These are phyloP conservation scores for Bonia amplexicaulis DNA, from an alignment of 176 grass and related monocot genomes.

Conservation along the genomic window DNA sequence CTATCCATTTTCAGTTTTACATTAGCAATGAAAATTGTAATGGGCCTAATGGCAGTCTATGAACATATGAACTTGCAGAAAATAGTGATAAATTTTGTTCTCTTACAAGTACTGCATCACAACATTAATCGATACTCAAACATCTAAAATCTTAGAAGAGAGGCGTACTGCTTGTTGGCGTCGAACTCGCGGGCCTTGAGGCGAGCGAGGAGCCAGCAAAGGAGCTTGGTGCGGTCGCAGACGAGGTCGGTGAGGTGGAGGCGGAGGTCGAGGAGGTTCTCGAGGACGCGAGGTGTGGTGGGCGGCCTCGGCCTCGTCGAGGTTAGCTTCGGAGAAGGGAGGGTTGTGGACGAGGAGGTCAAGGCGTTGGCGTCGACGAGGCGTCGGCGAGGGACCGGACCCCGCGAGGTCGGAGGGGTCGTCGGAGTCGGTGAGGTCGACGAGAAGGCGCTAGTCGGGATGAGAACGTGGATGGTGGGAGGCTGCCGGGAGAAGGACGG, in stretches of 20 bases:
- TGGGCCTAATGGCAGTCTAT: not conserved
- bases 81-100: not conserved
- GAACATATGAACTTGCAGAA: not conserved
- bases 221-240: constrained; percentile 77
- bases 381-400: constrained; percentile 67
- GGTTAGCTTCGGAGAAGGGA: constrained; percentile 74
- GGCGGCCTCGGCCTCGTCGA: constrained; percentile 70
- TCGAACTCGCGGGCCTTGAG: constrained; percentile 34
- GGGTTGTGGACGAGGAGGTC: constrained; percentile 81
- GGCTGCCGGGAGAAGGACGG: too few relatives aligned
- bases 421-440: too few relatives aligned
- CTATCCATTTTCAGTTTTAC: not conserved
- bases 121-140: not conserved
- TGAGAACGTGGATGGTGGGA: too few relatives aligned
- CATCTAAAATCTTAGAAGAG: not conserved
- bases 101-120: not conserved
- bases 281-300: constrained; percentile 78
- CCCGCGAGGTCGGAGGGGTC: too few relatives aligned
- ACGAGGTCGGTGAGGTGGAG: constrained; percentile 70
- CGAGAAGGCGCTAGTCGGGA: too few relatives aligned
- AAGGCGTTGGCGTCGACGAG: constrained; percentile 76
- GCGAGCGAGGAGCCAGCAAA: constrained; percentile 75
- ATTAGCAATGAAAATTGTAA: not conserved
- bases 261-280: constrained; percentile 85
- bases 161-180: constrained; percentile 87